phyloP scores from a whole-genome alignment of 129 eudicot species.

The Apium graveolens region DNA sequence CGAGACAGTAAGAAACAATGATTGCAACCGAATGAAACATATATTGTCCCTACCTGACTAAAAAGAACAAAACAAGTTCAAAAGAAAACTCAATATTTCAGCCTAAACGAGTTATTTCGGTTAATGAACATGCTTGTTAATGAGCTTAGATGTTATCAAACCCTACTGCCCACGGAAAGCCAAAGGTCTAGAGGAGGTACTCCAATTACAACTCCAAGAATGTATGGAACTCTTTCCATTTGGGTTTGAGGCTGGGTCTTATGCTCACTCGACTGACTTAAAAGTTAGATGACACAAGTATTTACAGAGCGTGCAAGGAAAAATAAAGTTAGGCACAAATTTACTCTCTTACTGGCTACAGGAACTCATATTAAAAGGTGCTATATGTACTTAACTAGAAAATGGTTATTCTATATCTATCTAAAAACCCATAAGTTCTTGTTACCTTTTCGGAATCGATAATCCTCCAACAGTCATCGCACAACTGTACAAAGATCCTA shows the following conservation, averaged over 20 bases:
- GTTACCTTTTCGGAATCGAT: constrained; percentile 70
- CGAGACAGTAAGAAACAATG: neutral
- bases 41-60: neutral
- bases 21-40: neutral
- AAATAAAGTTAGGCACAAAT: no score
- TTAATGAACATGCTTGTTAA: neutral
- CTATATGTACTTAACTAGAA: neutral
- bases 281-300: neutral
- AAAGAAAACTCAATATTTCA: neutral
- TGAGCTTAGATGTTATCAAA: neutral
- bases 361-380: neutral
- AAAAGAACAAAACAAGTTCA: neutral
- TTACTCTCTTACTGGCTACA: neutral
- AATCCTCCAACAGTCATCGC: constrained; percentile 67
- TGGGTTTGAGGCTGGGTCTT: neutral
- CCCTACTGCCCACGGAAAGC: neutral
- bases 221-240: neutral
- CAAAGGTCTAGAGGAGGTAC: neutral
- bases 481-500: constrained; percentile 69
- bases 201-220: neutral
- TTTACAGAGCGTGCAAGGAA: neutral
- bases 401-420: neutral
- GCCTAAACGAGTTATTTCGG: neutral
- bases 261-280: neutral
- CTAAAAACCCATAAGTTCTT: neutral